Percentiles rank a stretch among this genome's conserved stretches.
Conservation (phyloP, 305 asterid species). For the Fraxinus angustifolia region DNA sequence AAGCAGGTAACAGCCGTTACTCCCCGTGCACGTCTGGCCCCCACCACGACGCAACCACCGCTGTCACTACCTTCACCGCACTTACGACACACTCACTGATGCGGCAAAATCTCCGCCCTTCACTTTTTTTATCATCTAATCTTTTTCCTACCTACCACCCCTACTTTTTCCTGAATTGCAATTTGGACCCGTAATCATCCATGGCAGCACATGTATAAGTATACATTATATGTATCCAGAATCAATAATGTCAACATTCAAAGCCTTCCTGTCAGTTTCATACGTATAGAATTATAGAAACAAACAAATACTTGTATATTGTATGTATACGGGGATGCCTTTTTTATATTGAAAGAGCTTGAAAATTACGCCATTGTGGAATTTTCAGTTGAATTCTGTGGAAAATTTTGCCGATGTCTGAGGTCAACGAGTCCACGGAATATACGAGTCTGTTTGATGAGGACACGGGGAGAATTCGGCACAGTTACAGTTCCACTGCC, state of each 20-base stretch:
- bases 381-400: slow-evolving; percentile 15
- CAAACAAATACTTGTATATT: slow-evolving; percentile 4
- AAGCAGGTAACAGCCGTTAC: slow-evolving; percentile 30
- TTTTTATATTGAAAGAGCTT: slow-evolving; percentile 21
- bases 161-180: slow-evolving; percentile 29
- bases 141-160: slow-evolving; percentile 20
- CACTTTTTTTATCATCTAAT: neutral
- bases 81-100: slow-evolving; percentile 20
- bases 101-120: slow-evolving; percentile 38
- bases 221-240: neutral
- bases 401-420: slow-evolving; percentile 46
- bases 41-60: slow-evolving; percentile 60
- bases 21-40: slow-evolving; percentile 31
- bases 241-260: slow-evolving; percentile 27
- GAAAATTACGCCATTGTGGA: slow-evolving; percentile 29
- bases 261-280: slow-evolving; percentile 25
- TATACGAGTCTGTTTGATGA: slow-evolving; percentile 25
- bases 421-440: slow-evolving; percentile 55
- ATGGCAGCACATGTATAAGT: slow-evolving; percentile 21
- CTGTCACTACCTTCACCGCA: slow-evolving; percentile 30
- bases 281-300: slow-evolving; percentile 3
- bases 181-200: slow-evolving; percentile 31
- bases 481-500: slow-evolving; percentile 25
- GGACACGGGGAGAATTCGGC: slow-evolving; percentile 24
- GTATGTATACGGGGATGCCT: neutral